A percentile compares a stretch with the other conserved stretches of the same genome.
These are phyloP conservation scores for Glebionis coronaria DNA, from an alignment of 129 eudicot genomes.

Conservation along the genomic window DNA sequence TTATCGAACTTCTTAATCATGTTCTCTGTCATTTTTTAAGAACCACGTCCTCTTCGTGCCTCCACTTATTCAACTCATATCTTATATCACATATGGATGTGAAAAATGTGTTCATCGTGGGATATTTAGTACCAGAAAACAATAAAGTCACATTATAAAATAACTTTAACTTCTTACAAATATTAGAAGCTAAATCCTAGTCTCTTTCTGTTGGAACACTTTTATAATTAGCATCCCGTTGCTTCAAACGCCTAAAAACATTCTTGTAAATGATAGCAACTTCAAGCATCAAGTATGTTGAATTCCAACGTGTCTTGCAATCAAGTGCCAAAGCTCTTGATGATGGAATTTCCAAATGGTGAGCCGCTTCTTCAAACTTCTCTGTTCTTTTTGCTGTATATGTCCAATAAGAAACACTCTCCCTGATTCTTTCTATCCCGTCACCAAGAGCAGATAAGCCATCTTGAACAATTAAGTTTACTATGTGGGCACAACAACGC, in stretches of 20 bases:
- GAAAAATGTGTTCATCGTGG: background rate
- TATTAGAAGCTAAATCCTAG: background rate
- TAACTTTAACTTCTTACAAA: constrained; percentile 4
- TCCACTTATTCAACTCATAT: background rate
- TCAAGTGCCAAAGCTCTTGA: constrained; percentile 10
- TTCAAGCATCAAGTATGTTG: background rate
- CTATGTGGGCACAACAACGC: constrained; percentile 31
- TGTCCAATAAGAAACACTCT: constrained; percentile 3
- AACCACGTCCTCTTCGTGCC: background rate
- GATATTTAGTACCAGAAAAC: constrained; percentile 2
- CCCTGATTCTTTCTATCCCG: constrained; percentile 8
- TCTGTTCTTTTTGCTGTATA: background rate
- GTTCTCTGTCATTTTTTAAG: background rate
- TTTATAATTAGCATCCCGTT: background rate
- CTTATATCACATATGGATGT: constrained; percentile 3
- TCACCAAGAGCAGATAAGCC: background rate
- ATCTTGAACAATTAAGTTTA: constrained; percentile 25
- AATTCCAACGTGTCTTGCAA: constrained; percentile 26
- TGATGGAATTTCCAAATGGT: constrained; percentile 2
- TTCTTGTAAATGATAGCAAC: background rate
- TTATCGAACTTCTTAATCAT: constrained; percentile 1
- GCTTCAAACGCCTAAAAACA: constrained; percentile 4
- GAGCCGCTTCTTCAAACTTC: constrained; percentile 1
- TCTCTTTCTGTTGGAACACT: constrained; percentile 9
- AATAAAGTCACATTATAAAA: constrained; percentile 7